Percentiles rank a stretch among this genome's conserved stretches.
phyloP scores from a whole-genome alignment of 2,329 filamentous ascomycete species.

The Verruconis gallopava region DNA sequence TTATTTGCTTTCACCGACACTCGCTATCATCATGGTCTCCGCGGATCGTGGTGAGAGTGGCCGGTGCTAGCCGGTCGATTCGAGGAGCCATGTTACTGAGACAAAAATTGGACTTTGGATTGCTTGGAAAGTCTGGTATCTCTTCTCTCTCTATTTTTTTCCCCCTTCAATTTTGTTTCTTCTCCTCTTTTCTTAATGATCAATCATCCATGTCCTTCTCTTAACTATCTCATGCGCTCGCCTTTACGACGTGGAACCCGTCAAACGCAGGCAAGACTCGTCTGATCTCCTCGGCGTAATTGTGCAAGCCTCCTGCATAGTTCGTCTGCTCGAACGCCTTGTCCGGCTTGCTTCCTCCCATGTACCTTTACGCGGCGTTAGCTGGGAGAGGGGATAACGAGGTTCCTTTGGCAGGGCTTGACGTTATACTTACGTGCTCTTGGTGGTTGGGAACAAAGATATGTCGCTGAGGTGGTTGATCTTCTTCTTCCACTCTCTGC shows the following conservation, averaged over 20 bases:
- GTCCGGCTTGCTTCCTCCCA: constrained; percentile 16
- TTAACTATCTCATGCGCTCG: neutral
- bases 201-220: too few relatives aligned
- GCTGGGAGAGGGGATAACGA: neutral
- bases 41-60: too few relatives aligned
- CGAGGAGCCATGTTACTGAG: too few relatives aligned
- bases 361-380: constrained; percentile 14
- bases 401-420: neutral
- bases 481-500: constrained; percentile 18
- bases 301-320: constrained; percentile 18
- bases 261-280: constrained; percentile 15
- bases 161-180: too few relatives aligned
- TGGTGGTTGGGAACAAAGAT: constrained; percentile 19
- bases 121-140: too few relatives aligned
- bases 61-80: too few relatives aligned
- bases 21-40: too few relatives aligned
- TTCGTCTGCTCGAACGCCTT: constrained; percentile 19
- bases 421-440: constrained; percentile 9
- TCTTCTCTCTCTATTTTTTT: too few relatives aligned
- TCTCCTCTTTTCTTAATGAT: too few relatives aligned
- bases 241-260: constrained; percentile 12
- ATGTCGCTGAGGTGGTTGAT: constrained; percentile 18
- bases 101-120: too few relatives aligned
- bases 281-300: constrained; percentile 18
- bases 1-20: too few relatives aligned